Conservation (phyloP, 495 filamentous ascomycete genomes). For the Halenospora varia region DNA sequence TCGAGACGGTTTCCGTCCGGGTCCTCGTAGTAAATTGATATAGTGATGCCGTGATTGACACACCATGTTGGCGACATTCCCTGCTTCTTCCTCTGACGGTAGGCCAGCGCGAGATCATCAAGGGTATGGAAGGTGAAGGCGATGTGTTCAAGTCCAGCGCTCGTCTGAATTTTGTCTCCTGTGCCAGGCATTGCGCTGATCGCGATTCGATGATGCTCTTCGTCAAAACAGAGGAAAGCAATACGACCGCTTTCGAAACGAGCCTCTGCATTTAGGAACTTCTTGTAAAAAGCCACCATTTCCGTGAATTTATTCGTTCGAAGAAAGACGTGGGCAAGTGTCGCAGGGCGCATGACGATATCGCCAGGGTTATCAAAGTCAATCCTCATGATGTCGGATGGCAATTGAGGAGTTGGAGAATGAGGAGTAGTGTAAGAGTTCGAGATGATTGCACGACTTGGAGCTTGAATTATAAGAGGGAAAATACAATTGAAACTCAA, state of each 20-base stretch:
- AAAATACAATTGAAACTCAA: no score
- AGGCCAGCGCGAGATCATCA: slow-evolving; percentile 28
- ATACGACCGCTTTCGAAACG: slow-evolving; percentile 13
- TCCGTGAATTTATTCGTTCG: slow-evolving; percentile 23
- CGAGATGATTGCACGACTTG: no score
- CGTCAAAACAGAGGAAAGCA: slow-evolving; percentile 40
- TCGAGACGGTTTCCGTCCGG: slow-evolving; percentile 45
- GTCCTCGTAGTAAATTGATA: slow-evolving; percentile 41
- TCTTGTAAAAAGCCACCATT: slow-evolving; percentile 34
- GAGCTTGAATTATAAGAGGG: no score
- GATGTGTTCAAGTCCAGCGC: slow-evolving; percentile 36
- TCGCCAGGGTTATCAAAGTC: no score
- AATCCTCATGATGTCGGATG: no score
- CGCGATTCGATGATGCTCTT: slow-evolving; percentile 45
- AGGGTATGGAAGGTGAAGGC: slow-evolving; percentile 35
- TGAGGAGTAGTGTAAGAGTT: no score
- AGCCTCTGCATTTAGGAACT: slow-evolving; percentile 29
- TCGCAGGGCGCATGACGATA: neutral
- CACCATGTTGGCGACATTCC: slow-evolving; percentile 37
- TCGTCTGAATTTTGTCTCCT: slow-evolving; percentile 11
- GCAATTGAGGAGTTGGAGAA: no score
- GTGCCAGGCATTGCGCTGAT: slow-evolving; percentile 26
- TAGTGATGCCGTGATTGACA: slow-evolving; percentile 42
- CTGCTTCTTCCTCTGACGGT: slow-evolving; percentile 29
- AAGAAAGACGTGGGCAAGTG: slow-evolving; percentile 20